phyloP scores from a whole-genome alignment of 139 green algal genomes.

The Pycnococcus provasolii region DNA sequence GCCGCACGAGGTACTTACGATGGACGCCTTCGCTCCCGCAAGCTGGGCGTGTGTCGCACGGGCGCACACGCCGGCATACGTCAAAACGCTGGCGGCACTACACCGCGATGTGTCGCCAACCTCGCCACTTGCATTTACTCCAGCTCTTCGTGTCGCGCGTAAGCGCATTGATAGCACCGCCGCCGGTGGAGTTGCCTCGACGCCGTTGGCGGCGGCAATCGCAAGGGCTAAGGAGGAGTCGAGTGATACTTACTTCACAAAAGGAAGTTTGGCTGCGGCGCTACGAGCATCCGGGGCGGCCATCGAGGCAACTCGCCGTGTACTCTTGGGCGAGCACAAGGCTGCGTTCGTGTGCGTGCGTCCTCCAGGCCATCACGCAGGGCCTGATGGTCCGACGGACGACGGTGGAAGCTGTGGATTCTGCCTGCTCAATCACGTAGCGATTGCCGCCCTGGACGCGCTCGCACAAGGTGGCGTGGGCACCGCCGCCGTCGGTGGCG shows the following conservation, averaged over 20 bases:
- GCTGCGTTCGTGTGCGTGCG: conserved; percentile 8
- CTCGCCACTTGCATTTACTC: conserved; percentile 14
- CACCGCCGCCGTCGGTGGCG: too few relatives aligned
- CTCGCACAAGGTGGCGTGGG: too few relatives aligned
- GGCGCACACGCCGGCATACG: conserved; percentile 8
- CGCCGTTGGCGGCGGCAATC: too few relatives aligned
- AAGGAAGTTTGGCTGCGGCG: conserved; percentile 7
- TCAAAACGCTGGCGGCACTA: background rate
- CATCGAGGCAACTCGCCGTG: conserved; percentile 1
- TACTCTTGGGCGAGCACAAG: background rate
- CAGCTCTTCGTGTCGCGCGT: background rate
- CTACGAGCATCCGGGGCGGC: background rate
- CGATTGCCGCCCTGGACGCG: background rate
- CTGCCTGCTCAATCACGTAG: conserved; percentile 10
- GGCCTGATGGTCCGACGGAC: conserved; percentile 1
- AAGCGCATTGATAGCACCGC: background rate
- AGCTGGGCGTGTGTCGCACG: background rate
- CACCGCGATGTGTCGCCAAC: background rate
- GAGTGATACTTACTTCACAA: conserved; percentile 11
- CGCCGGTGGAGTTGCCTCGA: too few relatives aligned
- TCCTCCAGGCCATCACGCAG: conserved; percentile 15
- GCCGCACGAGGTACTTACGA: background rate
- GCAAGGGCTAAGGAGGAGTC: background rate
- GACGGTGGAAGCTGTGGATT: conserved; percentile 1
- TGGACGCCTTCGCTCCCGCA: background rate